Conservation (phyloP, 371 early-diverging fungal species). For the Mortierella sp. region DNA sequence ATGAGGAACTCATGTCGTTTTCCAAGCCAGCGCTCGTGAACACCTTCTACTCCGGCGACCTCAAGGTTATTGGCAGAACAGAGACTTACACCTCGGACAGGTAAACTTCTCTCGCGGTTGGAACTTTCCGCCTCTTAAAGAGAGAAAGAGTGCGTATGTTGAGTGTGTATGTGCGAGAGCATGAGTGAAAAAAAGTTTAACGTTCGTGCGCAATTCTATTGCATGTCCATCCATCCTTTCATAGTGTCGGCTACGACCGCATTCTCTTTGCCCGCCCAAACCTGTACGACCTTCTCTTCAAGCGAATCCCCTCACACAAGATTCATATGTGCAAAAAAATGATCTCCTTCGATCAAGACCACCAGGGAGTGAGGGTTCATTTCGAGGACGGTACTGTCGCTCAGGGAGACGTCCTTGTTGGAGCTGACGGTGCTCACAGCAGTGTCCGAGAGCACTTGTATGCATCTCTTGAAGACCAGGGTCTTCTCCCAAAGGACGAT, state of each 20-base stretch:
- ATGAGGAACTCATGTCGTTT: constrained; percentile 17
- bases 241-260: background rate
- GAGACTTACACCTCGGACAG: background rate
- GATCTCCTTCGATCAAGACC: background rate
- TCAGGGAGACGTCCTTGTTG: constrained; percentile 31
- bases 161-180: background rate
- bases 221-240: too few species aligned
- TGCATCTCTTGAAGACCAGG: background rate
- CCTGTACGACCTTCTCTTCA: constrained; percentile 15
- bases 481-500: constrained; percentile 8
- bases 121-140: too few species aligned
- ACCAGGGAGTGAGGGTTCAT: constrained; percentile 24
- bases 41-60: background rate
- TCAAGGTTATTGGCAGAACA: constrained; percentile 1
- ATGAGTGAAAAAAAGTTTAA: too few species aligned
- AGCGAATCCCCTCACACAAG: constrained; percentile 14
- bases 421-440: constrained; percentile 37
- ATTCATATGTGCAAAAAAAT: constrained; percentile 29
- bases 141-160: too few species aligned
- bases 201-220: too few species aligned
- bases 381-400: constrained; percentile 9
- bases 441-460: constrained; percentile 30
- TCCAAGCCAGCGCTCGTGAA: background rate
- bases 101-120: too few species aligned
- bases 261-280: constrained; percentile 21